phyloP scores from a whole-genome alignment of 164 flowering plant species.

The Cinnamomum chago region DNA sequence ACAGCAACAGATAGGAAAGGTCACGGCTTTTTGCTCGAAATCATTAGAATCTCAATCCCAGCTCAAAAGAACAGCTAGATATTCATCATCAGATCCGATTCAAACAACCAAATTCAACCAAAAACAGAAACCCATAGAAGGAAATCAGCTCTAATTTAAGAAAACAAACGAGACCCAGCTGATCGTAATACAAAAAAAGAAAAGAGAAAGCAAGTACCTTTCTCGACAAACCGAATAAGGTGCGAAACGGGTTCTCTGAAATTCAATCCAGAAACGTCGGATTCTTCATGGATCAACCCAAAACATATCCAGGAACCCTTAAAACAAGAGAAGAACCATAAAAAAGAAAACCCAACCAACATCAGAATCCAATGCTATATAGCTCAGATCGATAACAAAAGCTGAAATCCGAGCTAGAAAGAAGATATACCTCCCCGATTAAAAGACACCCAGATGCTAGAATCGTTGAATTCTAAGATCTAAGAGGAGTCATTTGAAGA shows the following conservation, averaged over 20 bases:
- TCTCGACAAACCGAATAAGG: neutral
- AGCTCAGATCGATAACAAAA: conserved; percentile 13
- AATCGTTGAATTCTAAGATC: conserved; percentile 45
- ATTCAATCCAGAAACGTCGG: conserved; percentile 44
- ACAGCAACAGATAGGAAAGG: conserved; percentile 5
- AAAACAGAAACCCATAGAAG: neutral
- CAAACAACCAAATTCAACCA: neutral
- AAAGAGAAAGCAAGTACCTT: too few species aligned
- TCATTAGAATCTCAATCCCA: neutral
- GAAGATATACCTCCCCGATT: conserved; percentile 18
- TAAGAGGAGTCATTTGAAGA: conserved; percentile 49
- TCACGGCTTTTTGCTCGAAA: conserved; percentile 24
- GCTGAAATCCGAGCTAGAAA: neutral
- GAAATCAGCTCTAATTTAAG: conserved; percentile 1
- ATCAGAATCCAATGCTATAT: conserved; percentile 6
- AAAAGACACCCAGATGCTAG: conserved; percentile 16
- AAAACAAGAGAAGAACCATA: conserved; percentile 11
- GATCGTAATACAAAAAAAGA: neutral
- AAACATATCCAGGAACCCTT: conserved; percentile 16
- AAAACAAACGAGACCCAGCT: conserved; percentile 11
- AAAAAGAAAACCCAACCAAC: neutral
- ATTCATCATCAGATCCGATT: neutral
- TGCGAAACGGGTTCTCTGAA: conserved; percentile 26
- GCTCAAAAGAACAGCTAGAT: neutral
- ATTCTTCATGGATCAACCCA: conserved; percentile 21